Evolutionary conservation across 83 land plant species (phyloP).

Genomic region (Diphasiastrum complanatum): DNA sequence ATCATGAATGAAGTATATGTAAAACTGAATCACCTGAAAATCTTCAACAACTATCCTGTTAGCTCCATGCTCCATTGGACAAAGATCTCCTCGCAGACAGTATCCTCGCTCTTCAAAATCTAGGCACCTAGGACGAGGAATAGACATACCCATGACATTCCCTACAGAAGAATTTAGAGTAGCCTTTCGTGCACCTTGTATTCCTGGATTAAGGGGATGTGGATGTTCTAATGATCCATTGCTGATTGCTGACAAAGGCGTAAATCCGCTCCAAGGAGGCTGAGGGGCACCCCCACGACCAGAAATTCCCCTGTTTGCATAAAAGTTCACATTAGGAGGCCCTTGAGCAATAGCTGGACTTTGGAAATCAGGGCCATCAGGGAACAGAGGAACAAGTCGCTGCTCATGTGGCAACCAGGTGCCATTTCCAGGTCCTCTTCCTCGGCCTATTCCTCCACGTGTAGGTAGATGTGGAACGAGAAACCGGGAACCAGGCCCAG

Average conservation of each 20-base stretch:
- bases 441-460: conserved; percentile 27
- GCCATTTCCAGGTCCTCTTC: conserved; percentile 61
- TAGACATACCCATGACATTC: conserved; percentile 42
- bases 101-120: conserved; percentile 98
- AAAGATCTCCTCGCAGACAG: conserved; percentile 93
- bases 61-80: conserved; percentile 99
- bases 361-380: conserved; percentile 48
- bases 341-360: conserved; percentile 52
- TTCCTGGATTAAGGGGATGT: conserved; percentile 42
- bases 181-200: conserved; percentile 48
- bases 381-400: conserved; percentile 39
- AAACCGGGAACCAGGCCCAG: conserved; percentile 28
- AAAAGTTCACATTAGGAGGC: conserved; percentile 35
- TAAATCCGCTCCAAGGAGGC: conserved; percentile 54
- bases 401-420: conserved; percentile 46
- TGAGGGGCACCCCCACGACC: conserved; percentile 43
- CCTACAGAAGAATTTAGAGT: conserved; percentile 39
- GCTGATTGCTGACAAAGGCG: conserved; percentile 46
- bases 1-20: not conserved
- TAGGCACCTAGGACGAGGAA: conserved; percentile 63
- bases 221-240: conserved; percentile 57
- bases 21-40: conserved; percentile 71
- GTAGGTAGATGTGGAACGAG: conserved; percentile 21
- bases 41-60: conserved; percentile 97
- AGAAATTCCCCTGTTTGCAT: conserved; percentile 49